Base-by-base conservation (phyloP, 495 filamentous ascomycete genomes). In the Terfezia claveryi region DNA sequence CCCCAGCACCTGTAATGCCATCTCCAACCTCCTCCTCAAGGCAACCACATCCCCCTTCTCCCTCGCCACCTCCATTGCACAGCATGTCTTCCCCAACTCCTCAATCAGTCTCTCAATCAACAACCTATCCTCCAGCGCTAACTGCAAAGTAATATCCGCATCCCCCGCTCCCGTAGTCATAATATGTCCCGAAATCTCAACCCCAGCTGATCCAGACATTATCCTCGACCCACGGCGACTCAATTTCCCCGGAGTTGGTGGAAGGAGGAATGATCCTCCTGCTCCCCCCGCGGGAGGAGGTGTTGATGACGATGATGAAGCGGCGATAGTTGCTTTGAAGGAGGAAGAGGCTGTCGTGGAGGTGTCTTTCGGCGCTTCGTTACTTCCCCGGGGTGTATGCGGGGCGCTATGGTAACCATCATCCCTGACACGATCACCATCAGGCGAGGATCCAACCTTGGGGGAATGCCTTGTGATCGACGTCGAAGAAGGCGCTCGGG, bases 341-440 rank as follows among this genome's bases (percentile, higher is more conserved):
- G 38, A 44, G 38, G 41, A 46, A 9, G 41, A 4, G 12, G 17
- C 12, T 14, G 14, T 20, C 12, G 14, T 46, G 3, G 41, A 6
- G 27, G 27, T 32, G 7, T 32, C 27, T 46, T n/a, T 37, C 36
- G 10, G 54, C 16, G 37, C 0, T 10, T 38, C 36, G n/a, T 10
- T 53, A 9, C 17, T 17, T 16, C 36, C 36, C 10, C 51, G 63
- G 7, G 63, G 63, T 8, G 63, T 65, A 44, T 65, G 62, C 2
- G 63, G 63, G 4, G 62, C 62, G 37, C 56, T 60, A 36, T 65
- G 63, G 49, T 65, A 65, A 10, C 63, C 63, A 27, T 65, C 63
- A 32, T 65, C 63, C 16, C 59, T 55, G 36, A 38, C 58, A 2
- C 54, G 54, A n/a, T 56, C 53, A 8, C 20, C 55, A 37, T 52